phyloP scores from a whole-genome alignment of 225 moss, liverwort and hornwort genomes.

The Anthoceros angustus region DNA sequence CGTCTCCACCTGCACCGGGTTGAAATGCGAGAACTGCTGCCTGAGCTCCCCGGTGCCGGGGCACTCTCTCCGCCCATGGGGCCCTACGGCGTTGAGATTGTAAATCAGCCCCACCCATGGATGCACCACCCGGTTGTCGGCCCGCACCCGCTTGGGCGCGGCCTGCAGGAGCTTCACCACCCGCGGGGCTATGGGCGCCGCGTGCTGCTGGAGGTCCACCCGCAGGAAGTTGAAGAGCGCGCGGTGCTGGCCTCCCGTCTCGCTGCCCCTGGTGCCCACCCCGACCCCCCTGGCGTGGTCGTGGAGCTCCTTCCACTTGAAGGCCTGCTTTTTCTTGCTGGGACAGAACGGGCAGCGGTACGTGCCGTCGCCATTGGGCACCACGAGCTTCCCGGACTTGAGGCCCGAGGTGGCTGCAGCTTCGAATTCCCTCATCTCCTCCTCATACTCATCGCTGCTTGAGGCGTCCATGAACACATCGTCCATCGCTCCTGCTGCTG shows the following conservation, averaged over 20 bases:
- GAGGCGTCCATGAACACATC: too few species aligned
- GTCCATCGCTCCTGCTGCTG: too few species aligned
- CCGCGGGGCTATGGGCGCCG: neutral
- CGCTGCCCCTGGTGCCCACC: conserved; percentile 23
- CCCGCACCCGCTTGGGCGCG: neutral
- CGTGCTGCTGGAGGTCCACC: conserved; percentile 16
- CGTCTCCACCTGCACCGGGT: neutral
- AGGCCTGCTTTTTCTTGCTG: conserved; percentile 38
- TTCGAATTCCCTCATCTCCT: conserved; percentile 20
- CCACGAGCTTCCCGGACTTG: conserved; percentile 9
- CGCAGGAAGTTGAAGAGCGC: conserved; percentile 24
- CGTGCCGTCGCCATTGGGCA: conserved; percentile 22
- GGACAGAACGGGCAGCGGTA: conserved; percentile 41
- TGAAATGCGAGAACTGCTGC: neutral
- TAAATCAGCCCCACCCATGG: neutral
- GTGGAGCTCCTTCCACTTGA: conserved; percentile 39
- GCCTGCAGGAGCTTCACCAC: neutral
- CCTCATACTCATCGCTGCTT: too few species aligned
- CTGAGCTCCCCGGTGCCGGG: neutral
- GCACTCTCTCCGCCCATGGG: neutral
- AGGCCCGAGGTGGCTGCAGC: conserved; percentile 12
- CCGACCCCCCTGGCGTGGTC: conserved; percentile 37
- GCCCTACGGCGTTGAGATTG: neutral
- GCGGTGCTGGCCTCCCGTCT: conserved; percentile 28
- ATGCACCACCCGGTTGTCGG: neutral